A percentile compares a stretch with the other conserved stretches of the same genome.
Conservation (phyloP, 2,329 filamentous ascomycete genomes). For the Cladosporium phlei region DNA sequence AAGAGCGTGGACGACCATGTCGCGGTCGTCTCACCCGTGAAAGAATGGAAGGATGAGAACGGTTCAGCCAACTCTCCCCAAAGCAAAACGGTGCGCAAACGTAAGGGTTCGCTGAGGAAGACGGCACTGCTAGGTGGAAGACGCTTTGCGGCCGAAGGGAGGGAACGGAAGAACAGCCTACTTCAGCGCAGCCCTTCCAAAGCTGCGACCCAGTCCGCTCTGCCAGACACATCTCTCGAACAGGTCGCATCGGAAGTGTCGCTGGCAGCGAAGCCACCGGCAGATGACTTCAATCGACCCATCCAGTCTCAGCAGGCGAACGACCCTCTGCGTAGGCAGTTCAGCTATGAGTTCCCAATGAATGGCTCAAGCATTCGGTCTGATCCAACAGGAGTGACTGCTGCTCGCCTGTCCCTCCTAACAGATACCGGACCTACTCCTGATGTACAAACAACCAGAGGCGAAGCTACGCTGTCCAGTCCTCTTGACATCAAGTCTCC, state of each 20-base stretch:
- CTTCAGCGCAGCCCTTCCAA: constrained; percentile 35
- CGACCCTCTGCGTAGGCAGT: constrained; percentile 20
- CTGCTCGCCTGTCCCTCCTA: constrained; percentile 26
- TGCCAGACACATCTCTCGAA: constrained; percentile 3
- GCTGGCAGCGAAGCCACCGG: constrained; percentile 15
- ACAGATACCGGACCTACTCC: constrained; percentile 18
- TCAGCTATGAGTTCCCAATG: constrained; percentile 37
- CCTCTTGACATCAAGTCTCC: constrained; percentile 34
- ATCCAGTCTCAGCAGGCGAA: not conserved
- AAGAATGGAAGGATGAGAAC: constrained; percentile 5
- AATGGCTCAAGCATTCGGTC: not conserved
- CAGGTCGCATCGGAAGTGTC: constrained; percentile 10
- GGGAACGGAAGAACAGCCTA: constrained; percentile 42
- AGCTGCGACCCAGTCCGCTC: constrained; percentile 3
- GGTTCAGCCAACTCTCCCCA: not conserved
- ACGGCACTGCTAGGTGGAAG: constrained; percentile 76
- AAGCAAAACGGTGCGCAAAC: constrained; percentile 55
- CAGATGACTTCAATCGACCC: constrained; percentile 22
- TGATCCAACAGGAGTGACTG: constrained; percentile 26
- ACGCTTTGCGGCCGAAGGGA: constrained; percentile 51
- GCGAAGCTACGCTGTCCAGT: constrained; percentile 17
- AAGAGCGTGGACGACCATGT: constrained; percentile 20
- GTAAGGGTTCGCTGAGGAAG: constrained; percentile 82
- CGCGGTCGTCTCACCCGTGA: constrained; percentile 2
- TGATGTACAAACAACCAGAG: constrained; percentile 10